Evolutionary conservation across 345 rosid species (phyloP), one percentile per base, ranked within the genome.

Genomic region (Psidium friedrichsthalianum): DNA sequence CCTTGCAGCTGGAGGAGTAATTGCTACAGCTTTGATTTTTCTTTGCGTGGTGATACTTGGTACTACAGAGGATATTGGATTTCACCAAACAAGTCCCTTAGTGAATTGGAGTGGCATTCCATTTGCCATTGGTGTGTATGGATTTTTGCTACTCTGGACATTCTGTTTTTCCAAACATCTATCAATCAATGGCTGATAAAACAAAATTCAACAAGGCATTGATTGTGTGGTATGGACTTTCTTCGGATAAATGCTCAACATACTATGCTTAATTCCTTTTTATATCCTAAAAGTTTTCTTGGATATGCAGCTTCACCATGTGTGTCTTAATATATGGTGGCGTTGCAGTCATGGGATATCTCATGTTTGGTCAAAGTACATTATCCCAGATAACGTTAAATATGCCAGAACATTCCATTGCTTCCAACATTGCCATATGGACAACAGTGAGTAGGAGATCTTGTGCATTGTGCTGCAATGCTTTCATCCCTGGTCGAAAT

Each of bases 151-250:
- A 85, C 52, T 90, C 98, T 42, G 98, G 95, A 21, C 99, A 97
- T 84, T 92, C 99, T 44, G 98, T 97, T 82, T 93, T 97, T 86
- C 98, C 99, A 29, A 97, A 97, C 85, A 95, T 97, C 84, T 95
- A 97, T 87, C 99, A 97, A 78, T 94, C 99, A 53, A 97, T 97
- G 99, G 99, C 98, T 82, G 96, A 95, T 88, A 97, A 97, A 92
- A 90, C 89, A 83, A 86, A 97, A 87, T 97, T 93, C 88, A 92
- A 87, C 87, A 93, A 90, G 84, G 98, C 99, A 29, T 84, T 93
- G 84, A 84, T 91, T 85, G 84, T 88, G 57, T 89, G 94, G 98
- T 95, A 93, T 56, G 49, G 42, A 76, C 82, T 24, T 86, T 84
- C 53, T 87, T 87, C 74, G 83, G 83, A 36, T 20, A 32, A 24